These are phyloP conservation scores for Chrysanthemum makinoi DNA, from an alignment of 129 eudicot species.

Conservation along the genomic window DNA sequence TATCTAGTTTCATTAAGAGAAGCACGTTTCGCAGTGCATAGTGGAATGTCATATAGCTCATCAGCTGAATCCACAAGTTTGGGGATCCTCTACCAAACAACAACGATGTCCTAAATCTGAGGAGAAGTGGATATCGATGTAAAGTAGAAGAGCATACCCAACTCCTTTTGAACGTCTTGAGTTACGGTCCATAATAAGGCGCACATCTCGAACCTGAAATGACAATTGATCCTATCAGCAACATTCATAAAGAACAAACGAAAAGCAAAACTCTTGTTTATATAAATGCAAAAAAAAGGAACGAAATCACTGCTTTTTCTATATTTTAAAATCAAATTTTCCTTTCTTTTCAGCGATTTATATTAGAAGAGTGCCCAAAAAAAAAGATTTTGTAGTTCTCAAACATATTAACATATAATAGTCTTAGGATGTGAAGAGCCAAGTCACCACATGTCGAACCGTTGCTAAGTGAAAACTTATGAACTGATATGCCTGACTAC, in stretches of 20 bases:
- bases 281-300: no score
- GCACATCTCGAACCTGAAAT: slow-evolving; percentile 81
- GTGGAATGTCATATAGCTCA: not conserved
- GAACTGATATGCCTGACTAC: not conserved
- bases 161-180: slow-evolving; percentile 91
- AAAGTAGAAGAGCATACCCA: slow-evolving; percentile 52
- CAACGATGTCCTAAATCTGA: not conserved
- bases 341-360: no score
- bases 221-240: slow-evolving; percentile 10
- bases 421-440: not conserved
- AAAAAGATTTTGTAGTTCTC: not conserved
- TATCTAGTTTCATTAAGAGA: not conserved
- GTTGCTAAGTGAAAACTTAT: not conserved
- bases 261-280: not conserved
- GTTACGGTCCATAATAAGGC: slow-evolving; percentile 84
- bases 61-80: not conserved
- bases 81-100: not conserved
- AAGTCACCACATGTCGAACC: not conserved
- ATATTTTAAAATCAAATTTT: no score
- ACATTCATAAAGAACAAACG: not conserved
- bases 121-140: not conserved
- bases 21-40: not conserved
- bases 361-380: no score
- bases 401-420: not conserved
- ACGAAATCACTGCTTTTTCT: no score